A percentile compares a stretch with the other conserved stretches of the same genome.
These are phyloP conservation scores for Candolleomyces efflorescens DNA, from an alignment of 768 basidiomycete species.

Conservation along the genomic window DNA sequence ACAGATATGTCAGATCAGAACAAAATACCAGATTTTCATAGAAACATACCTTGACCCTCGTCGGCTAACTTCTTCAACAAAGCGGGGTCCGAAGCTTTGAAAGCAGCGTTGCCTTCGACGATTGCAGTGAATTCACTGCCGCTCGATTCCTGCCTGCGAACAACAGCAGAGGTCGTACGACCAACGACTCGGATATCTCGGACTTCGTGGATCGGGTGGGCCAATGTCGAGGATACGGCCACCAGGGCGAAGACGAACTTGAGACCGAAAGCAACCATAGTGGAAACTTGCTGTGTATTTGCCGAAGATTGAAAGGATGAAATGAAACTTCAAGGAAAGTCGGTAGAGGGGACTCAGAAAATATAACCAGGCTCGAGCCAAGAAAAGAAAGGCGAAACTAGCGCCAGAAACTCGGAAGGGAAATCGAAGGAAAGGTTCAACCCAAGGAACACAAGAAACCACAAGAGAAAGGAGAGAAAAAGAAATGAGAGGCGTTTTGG, in stretches of 20 bases:
- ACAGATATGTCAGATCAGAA: neutral
- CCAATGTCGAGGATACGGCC: slow-evolving; percentile 13
- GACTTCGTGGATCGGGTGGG: slow-evolving; percentile 15
- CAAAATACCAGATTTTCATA: neutral
- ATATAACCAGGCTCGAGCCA: slow-evolving; percentile 2
- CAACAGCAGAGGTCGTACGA: slow-evolving; percentile 12
- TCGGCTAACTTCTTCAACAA: slow-evolving; percentile 26
- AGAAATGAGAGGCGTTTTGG: neutral
- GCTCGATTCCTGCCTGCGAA: slow-evolving; percentile 3
- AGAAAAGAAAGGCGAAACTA: slow-evolving; percentile 17
- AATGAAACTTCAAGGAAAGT: neutral
- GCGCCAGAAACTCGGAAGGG: slow-evolving; percentile 13
- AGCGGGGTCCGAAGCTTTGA: slow-evolving; percentile 23
- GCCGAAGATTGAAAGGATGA: neutral
- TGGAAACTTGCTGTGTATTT: neutral
- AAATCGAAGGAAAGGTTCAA: slow-evolving; percentile 9
- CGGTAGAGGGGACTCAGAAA: neutral
- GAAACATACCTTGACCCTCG: slow-evolving; percentile 28
- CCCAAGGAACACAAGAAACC: slow-evolving; percentile 1
- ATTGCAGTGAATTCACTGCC: slow-evolving; percentile 22
- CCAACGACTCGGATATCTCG: slow-evolving; percentile 17
- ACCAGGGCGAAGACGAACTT: slow-evolving; percentile 9
- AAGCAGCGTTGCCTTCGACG: slow-evolving; percentile 27
- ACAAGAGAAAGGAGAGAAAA: neutral
- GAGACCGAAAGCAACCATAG: slow-evolving; percentile 14